Evolutionary conservation across 768 basidiomycete genomes (phyloP).

Genomic region (Boletales sp.): DNA sequence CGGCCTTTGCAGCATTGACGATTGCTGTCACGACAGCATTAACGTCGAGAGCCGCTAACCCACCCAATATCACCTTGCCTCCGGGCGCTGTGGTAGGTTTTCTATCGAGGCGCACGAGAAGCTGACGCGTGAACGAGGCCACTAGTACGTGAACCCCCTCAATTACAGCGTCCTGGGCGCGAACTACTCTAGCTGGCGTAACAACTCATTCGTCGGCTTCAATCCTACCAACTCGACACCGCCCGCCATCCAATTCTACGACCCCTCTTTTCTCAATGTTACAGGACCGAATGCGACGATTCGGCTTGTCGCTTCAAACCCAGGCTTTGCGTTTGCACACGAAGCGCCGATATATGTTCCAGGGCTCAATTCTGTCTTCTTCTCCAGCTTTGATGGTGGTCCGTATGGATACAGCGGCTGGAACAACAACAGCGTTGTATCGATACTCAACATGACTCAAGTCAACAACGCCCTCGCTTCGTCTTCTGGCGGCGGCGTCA

Average conservation of each 20-base stretch:
- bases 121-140: not conserved
- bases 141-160: slow-evolving; percentile 51
- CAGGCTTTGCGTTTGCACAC: slow-evolving; percentile 69
- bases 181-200: slow-evolving; percentile 38
- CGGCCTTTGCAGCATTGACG: slow-evolving; percentile 2
- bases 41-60: not conserved
- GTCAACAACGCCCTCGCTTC: slow-evolving; percentile 44
- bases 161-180: slow-evolving; percentile 50
- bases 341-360: slow-evolving; percentile 72
- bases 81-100: slow-evolving; percentile 23
- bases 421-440: slow-evolving; percentile 59
- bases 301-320: slow-evolving; percentile 57
- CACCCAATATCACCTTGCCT: slow-evolving; percentile 8
- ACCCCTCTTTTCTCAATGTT: slow-evolving; percentile 52
- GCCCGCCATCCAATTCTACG: slow-evolving; percentile 59
- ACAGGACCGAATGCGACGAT: slow-evolving; percentile 59
- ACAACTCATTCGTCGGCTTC: slow-evolving; percentile 43
- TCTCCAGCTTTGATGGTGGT: slow-evolving; percentile 69
- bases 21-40: slow-evolving; percentile 2
- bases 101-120: not conserved
- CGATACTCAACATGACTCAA: slow-evolving; percentile 57
- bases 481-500: slow-evolving; percentile 34
- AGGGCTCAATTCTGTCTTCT: slow-evolving; percentile 65
- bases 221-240: slow-evolving; percentile 59
- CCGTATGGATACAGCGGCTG: slow-evolving; percentile 60